Evolutionary conservation across 345 rosid genomes (phyloP).

Genomic region (Salix caprea): DNA sequence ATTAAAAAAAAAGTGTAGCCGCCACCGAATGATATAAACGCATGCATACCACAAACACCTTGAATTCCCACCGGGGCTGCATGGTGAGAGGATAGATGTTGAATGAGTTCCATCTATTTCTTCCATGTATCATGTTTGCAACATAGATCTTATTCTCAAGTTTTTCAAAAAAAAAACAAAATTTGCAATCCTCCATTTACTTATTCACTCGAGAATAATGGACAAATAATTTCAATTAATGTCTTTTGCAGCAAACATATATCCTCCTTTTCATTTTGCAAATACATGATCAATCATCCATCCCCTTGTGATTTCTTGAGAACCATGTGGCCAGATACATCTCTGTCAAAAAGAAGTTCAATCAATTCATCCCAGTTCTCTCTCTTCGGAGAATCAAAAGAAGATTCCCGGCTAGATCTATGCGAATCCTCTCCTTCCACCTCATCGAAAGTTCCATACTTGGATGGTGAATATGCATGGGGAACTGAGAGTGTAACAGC

Average conservation of each 20-base stretch:
- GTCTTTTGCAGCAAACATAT: background rate
- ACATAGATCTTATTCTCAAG: too few species aligned
- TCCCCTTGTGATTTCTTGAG: conserved; percentile 42
- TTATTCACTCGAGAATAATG: background rate
- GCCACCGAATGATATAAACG: too few species aligned
- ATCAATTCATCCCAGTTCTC: conserved; percentile 77
- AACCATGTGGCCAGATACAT: conserved; percentile 55
- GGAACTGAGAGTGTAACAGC: conserved; percentile 77
- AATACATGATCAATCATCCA: conserved; percentile 10
- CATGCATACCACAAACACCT: too few species aligned
- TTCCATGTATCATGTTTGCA: too few species aligned
- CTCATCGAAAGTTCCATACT: conserved; percentile 74
- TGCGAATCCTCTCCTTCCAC: conserved; percentile 30
- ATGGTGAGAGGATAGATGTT: too few species aligned
- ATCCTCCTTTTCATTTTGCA: too few species aligned
- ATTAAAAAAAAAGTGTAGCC: too few species aligned
- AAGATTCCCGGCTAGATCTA: conserved; percentile 34
- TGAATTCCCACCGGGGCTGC: too few species aligned
- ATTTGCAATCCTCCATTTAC: too few species aligned
- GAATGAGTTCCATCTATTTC: too few species aligned
- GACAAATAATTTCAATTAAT: conserved; percentile 2
- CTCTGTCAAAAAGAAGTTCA: conserved; percentile 60
- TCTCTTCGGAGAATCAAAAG: conserved; percentile 28
- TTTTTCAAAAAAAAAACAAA: too few species aligned
- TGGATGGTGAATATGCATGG: conserved; percentile 56